These are phyloP conservation scores for Plantago elongata DNA, from an alignment of 257 asterid genomes.

Conservation along the genomic window DNA sequence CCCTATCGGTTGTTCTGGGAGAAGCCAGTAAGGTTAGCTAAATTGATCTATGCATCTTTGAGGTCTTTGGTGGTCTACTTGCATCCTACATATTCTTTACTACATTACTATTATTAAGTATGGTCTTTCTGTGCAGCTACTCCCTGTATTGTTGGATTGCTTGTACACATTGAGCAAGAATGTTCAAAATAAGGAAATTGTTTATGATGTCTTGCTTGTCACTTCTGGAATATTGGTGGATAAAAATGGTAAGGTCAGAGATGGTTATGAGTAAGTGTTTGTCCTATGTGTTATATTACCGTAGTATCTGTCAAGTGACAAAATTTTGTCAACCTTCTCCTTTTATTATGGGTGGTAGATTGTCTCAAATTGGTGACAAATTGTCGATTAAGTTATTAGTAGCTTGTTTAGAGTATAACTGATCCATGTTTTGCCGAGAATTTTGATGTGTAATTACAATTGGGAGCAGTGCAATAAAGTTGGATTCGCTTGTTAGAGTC, in stretches of 20 bases:
- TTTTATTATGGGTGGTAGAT: too few species aligned
- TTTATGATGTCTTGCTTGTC: conserved; percentile 60
- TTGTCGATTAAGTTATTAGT: too few species aligned
- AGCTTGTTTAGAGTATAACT: too few species aligned
- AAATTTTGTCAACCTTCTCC: too few species aligned
- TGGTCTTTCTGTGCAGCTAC: conserved; percentile 50
- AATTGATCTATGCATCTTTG: conserved; percentile 15
- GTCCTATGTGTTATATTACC: too few species aligned
- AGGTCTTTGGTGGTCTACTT: conserved; percentile 7
- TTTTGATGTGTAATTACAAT: too few species aligned
- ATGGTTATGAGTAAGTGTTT: too few species aligned
- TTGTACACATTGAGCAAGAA: conserved; percentile 52
- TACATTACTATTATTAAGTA: conserved; percentile 18
- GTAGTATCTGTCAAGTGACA: too few species aligned
- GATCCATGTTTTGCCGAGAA: too few species aligned
- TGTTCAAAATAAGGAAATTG: conserved; percentile 50
- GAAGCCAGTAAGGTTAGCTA: conserved; percentile 72
- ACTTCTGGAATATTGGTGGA: conserved; percentile 72
- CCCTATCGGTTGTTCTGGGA: conserved; percentile 60
- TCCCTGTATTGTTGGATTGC: conserved; percentile 70
- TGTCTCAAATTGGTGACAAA: too few species aligned
- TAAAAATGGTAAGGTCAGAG: conserved; percentile 55
- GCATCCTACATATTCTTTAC: conserved; percentile 6
- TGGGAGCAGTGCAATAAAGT: background rate
- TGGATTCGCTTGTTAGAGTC: too few species aligned